Conservation (phyloP, 768 basidiomycete genomes). For the Tremella fuciformis region DNA sequence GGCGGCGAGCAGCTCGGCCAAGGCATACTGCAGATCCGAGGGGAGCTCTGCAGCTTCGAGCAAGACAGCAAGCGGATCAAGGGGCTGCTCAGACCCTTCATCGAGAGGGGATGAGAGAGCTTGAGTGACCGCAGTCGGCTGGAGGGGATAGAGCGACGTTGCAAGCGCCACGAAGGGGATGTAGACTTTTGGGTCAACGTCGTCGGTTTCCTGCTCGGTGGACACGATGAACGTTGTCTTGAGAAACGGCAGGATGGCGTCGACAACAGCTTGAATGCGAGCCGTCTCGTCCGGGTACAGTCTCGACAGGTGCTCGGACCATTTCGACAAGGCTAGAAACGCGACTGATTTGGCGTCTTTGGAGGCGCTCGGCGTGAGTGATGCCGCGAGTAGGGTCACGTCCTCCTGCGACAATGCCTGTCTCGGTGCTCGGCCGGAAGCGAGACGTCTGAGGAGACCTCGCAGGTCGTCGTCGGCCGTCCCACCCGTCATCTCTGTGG, state of each 20-base stretch:
- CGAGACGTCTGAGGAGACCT: not conserved
- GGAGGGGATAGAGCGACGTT: slow-evolving; percentile 28
- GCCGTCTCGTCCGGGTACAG: too few species aligned
- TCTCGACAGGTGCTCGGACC: not conserved
- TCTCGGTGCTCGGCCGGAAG: not conserved
- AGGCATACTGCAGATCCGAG: slow-evolving; percentile 58
- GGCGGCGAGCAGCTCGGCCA: slow-evolving; percentile 72
- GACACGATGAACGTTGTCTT: slow-evolving; percentile 7
- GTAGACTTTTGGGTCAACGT: slow-evolving; percentile 11
- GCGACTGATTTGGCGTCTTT: slow-evolving; percentile 20
- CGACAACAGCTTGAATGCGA: not conserved
- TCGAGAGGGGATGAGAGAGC: slow-evolving; percentile 19
- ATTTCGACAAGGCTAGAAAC: slow-evolving; percentile 28
- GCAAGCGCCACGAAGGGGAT: slow-evolving; percentile 26
- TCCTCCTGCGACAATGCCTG: slow-evolving; percentile 4
- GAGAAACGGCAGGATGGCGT: slow-evolving; percentile 17
- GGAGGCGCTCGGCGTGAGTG: not conserved
- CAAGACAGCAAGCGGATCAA: slow-evolving; percentile 26
- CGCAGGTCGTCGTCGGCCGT: not conserved
- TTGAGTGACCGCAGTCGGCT: slow-evolving; percentile 12
- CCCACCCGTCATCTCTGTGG: too few species aligned
- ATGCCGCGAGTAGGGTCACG: slow-evolving; percentile 21
- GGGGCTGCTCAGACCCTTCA: not conserved
- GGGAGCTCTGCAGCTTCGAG: slow-evolving; percentile 69
- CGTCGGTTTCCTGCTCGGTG: slow-evolving; percentile 3